phyloP scores from a whole-genome alignment of 768 basidiomycete genomes.

The Rhizopogon roseolus region DNA sequence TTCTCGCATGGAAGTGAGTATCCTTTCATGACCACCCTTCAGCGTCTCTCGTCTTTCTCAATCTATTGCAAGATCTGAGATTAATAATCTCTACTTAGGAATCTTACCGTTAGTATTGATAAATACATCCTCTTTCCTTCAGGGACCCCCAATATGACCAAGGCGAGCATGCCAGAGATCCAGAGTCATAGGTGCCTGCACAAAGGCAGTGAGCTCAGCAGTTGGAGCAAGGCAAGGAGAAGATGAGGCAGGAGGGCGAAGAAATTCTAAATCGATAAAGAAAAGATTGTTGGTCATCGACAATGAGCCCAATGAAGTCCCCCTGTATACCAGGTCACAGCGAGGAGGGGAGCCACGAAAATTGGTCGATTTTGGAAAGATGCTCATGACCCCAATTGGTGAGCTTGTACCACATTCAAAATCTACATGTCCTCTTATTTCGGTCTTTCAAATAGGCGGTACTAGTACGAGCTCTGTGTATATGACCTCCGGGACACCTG shows the following conservation, averaged over 20 bases:
- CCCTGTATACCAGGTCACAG: too few species aligned
- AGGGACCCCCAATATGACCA: conserved; percentile 21
- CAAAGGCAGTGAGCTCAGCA: background rate
- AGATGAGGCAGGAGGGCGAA: background rate
- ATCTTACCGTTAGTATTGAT: conserved; percentile 55
- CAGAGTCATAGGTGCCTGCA: too few species aligned
- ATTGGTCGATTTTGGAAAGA: conserved; percentile 49
- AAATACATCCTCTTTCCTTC: conserved; percentile 69
- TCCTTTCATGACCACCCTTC: background rate
- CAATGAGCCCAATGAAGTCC: background rate
- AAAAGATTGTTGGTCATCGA: background rate
- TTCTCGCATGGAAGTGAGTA: conserved; percentile 61
- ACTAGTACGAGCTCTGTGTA: background rate
- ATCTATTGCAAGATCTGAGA: background rate
- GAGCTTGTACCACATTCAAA: background rate
- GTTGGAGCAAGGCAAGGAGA: background rate
- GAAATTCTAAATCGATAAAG: background rate
- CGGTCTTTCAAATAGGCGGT: background rate
- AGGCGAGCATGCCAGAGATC: too few species aligned
- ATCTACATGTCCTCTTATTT: background rate
- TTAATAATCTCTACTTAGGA: conserved; percentile 13
- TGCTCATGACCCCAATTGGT: conserved; percentile 23
- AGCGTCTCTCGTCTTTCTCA: background rate
- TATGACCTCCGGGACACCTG: conserved; percentile 17
- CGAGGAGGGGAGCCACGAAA: too few species aligned